Conservation (phyloP, 2,329 filamentous ascomycete species). For the Didymella keratinophila region DNA sequence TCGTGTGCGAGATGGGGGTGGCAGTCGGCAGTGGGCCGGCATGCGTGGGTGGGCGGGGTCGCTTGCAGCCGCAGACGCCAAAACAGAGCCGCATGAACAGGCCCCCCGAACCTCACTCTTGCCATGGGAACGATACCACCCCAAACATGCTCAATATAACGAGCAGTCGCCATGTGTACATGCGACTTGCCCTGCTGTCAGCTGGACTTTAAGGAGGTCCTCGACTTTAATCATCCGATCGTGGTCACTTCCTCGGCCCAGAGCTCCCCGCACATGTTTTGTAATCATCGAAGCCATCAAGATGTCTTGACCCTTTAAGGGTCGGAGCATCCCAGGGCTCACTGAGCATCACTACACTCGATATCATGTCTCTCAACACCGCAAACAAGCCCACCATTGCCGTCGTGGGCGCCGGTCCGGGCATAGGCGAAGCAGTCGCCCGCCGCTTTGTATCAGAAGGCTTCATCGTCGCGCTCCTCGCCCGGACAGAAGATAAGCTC, state of each 20-base stretch:
- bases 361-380: slow-evolving; percentile 14
- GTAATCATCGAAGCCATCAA: not conserved
- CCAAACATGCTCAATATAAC: too few species aligned
- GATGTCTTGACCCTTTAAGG: not conserved
- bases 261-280: not conserved
- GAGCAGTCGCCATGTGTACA: too few species aligned
- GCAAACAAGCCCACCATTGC: slow-evolving; percentile 28
- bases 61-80: not conserved
- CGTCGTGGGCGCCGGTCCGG: slow-evolving; percentile 34
- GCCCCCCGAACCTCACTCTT: not conserved
- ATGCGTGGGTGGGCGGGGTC: not conserved
- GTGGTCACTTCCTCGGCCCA: not conserved
- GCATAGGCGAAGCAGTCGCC: slow-evolving; percentile 36
- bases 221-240: too few species aligned
- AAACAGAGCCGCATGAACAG: too few species aligned
- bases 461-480: slow-evolving; percentile 31
- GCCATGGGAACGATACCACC: too few species aligned
- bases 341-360: not conserved
- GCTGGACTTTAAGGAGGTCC: too few species aligned
- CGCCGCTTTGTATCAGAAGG: slow-evolving; percentile 31
- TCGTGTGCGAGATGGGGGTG: not conserved
- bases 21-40: too few species aligned
- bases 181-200: too few species aligned
- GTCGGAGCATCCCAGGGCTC: too few species aligned
- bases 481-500: slow-evolving; percentile 32